Evolutionary conservation across 495 filamentous ascomycete genomes (phyloP).

Genomic region (Daldinia grandis): DNA sequence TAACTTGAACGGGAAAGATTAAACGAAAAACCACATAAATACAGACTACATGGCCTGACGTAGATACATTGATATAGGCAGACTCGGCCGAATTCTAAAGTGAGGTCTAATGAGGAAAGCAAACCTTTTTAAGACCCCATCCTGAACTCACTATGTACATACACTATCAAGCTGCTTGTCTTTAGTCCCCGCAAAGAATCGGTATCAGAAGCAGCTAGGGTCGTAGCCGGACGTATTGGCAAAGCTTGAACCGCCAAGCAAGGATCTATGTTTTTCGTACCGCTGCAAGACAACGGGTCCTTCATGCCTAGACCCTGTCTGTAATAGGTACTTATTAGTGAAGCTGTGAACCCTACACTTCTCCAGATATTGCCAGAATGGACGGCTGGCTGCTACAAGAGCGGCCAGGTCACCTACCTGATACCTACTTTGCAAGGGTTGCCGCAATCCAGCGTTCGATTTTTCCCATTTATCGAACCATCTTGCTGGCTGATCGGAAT

Average conservation of each 20-base stretch:
- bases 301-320: constrained; percentile 22
- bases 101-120: neutral
- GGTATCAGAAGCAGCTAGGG: constrained; percentile 34
- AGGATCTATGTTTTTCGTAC: constrained; percentile 4
- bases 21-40: constrained; percentile 14
- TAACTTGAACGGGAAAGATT: constrained; percentile 30
- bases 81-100: constrained; percentile 15
- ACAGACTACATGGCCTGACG: neutral
- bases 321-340: constrained; percentile 4
- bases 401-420: neutral
- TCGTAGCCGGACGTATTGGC: constrained; percentile 20
- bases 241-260: constrained; percentile 41
- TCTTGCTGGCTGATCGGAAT: neutral
- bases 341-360: neutral
- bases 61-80: no score
- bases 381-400: neutral
- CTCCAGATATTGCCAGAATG: neutral
- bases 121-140: constrained; percentile 13
- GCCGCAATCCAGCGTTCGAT: constrained; percentile 21
- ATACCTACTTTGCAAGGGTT: constrained; percentile 7
- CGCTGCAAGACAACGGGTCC: constrained; percentile 3
- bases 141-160: constrained; percentile 2
- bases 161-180: neutral
- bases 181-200: constrained; percentile 19
- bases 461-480: constrained; percentile 36